Evolutionary conservation across 2,329 filamentous ascomycete genomes (phyloP), one percentile per base, ranked within the genome.

Genomic region (Paramyrothecium roridum): DNA sequence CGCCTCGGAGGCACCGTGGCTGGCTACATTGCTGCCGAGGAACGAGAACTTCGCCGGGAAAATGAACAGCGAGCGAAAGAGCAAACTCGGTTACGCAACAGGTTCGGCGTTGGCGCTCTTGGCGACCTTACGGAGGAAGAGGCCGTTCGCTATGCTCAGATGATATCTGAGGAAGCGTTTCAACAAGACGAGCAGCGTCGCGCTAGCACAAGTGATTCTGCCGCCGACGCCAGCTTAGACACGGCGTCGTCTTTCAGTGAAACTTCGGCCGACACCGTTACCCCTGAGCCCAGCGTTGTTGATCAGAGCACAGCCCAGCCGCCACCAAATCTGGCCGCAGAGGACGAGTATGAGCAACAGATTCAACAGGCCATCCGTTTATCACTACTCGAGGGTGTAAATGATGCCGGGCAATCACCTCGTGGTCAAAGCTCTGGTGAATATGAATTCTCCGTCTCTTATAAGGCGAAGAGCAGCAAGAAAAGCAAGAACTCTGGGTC

Each of bases 21-120:
- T 56, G 88, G 88, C 59, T 93, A 93, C 66, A 98, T 98, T 59
- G 87, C 87, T 45, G 88, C 90, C n/a, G 93, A 98, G 70, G 84
- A 89, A 61, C 81, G 86, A 47, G 92, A 96, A 68, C 80, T 97
- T 54, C 87, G 89, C 54, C 81, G 82, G 10, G 91, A 96, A 65
- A 85, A 87, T 62, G 76, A 86, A 33, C 81, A 84, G 47, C 82
- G 84, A 43, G 79, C 80, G 22, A 87, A 86, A 54, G 88, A 96
- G 65, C 79, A 85, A 54, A 82, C 85, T 17, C 85, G 86, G 22
- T 78, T 98, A 23, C 88, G 85, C 37, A 86, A 84, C 30, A 85
- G 93, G 37, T 99, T 96, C 65, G 95, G 95, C 7, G 85, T 95
- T 2, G 91, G 92, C 34, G 70, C 71, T 0, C 73, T 97, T 1